Evolutionary conservation across 352 stramenopile genomes (phyloP).

Genomic region (Phytophthora palmivora): DNA sequence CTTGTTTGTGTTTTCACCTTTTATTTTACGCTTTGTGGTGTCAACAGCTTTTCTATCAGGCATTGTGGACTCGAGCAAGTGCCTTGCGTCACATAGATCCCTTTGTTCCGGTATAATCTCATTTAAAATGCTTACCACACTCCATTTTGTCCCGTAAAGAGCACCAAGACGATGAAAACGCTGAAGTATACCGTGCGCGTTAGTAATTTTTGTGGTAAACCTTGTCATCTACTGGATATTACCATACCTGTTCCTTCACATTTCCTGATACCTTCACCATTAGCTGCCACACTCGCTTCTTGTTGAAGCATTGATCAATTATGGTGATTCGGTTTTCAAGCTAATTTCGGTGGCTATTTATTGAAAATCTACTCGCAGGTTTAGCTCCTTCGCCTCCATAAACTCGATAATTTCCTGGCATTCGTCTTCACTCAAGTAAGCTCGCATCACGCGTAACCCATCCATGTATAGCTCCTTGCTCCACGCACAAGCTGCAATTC

Average conservation of each 20-base stretch:
- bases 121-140: conserved; percentile 39
- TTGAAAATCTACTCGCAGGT: conserved; percentile 57
- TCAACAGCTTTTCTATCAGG: neutral
- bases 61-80: conserved; percentile 18
- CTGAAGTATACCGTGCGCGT: neutral
- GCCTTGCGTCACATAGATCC: conserved; percentile 33
- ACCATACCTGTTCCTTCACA: conserved; percentile 7
- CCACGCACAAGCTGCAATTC: conserved; percentile 74
- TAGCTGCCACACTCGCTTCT: conserved; percentile 1
- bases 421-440: conserved; percentile 68
- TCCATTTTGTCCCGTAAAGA: conserved; percentile 29
- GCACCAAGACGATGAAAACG: conserved; percentile 26
- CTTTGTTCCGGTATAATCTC: conserved; percentile 44
- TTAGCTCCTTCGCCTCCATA: conserved; percentile 76
- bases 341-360: conserved; percentile 10
- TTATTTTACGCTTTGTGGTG: conserved; percentile 3
- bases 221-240: neutral
- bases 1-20: conserved; percentile 5
- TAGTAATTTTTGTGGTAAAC: conserved; percentile 1
- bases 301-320: conserved; percentile 1
- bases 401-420: conserved; percentile 74
- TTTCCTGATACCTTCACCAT: neutral
- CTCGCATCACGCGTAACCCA: conserved; percentile 60
- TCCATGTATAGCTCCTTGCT: conserved; percentile 83
- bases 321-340: neutral